Base-by-base conservation (phyloP, 2,329 filamentous ascomycete genomes). In the Colletotrichum destructivum region DNA sequence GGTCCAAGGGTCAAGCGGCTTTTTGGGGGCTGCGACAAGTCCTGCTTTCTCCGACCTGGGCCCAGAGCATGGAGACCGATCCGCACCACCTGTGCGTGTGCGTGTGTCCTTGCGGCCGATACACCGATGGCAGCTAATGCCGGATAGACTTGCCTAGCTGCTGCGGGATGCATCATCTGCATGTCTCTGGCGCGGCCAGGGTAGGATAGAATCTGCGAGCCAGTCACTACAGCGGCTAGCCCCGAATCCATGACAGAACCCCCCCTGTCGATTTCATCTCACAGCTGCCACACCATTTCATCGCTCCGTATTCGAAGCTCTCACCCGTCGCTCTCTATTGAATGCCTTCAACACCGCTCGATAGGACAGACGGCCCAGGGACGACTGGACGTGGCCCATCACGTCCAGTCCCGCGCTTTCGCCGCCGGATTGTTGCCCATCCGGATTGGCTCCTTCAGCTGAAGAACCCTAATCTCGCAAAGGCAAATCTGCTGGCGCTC, bases 101-200 rank as follows among this genome's bases (percentile, higher is more conserved):
- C 9, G 35, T 40, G 59, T 57, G 16, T 40, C 54, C 40, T 72
- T 72, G 69, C 69, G 69, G 69, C 69, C 69, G 69, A 72, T 72
- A 69, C 54, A 69, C 60, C 35, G 60, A 69, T 69, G 65, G 65
- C 69, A 72, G 69, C 69, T 72, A 72, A 72, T 69, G 69, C 69
- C 65, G 69, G 69, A 68, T 69, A 69, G 59, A 72, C 65, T 69
- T 72, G 69, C 65, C 69, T 72, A 69, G 69, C 65, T 69, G 69
- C 69, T 72, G 69, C 69, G 69, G 69, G 69, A 72, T 72, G 69
- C 69, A 72, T 69, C 69, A 72, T 72, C 38, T 69, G 69, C 69
- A 72, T 72, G 54, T 72, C 59, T 72, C 44, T 72, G 69, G 69
- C 66, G 57, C 54, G 52, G 65, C 57, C 65, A 63, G 40, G 52